Base-by-base conservation (phyloP, 2,329 filamentous ascomycete genomes). In the Paraconiothyrium sp. region DNA sequence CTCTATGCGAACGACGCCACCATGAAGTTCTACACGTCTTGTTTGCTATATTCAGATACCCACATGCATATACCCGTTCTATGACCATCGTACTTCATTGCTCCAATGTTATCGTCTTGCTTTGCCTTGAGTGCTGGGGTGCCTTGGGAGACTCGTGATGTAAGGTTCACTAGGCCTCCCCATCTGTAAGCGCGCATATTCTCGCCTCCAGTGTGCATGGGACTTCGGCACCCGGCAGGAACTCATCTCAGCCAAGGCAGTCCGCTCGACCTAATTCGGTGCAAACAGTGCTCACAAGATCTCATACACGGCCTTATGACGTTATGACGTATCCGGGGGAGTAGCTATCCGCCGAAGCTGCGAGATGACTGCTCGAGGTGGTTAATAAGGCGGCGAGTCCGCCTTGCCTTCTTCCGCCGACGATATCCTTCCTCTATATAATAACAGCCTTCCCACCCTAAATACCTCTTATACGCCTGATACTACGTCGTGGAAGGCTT, bases 321-420 rank as follows among this genome's bases (percentile, higher is more conserved):
- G 74, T 30, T 59, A 72, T 76, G 74, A 76, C 74, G 74, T 76
- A 69, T 41, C 37, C 50, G 55, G 58, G 57, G 57, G 51, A 30
- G 22, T 24, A 48, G 49, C 16, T 39, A 24, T 16, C 20, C 57
- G 20, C 27, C 35, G 34, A 37, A 27, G 6, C 34, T 41, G 35
- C 22, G 47, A 34, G 32, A 66, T 75, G 72, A 75, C 69, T 60
- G 57, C 65, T 73, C 71, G 68, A 61, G 72, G 65, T 60, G 35
- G 60, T 67, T 61, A 66, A 62, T 60, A 68, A 68, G 61, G 61
- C 52, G 59, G 63, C 62, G 35, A 54, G 64, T 58, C 59, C 39
- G 54, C 54, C 48, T 46, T 44, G 41, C 20, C 35, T 65, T 64
- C 46, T 62, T 64, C 51, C 54, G 41, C 54, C 16, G 56, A 47